Base-by-base conservation (phyloP, 805 yeast genomes). In the Ascoidea asiatica region DNA sequence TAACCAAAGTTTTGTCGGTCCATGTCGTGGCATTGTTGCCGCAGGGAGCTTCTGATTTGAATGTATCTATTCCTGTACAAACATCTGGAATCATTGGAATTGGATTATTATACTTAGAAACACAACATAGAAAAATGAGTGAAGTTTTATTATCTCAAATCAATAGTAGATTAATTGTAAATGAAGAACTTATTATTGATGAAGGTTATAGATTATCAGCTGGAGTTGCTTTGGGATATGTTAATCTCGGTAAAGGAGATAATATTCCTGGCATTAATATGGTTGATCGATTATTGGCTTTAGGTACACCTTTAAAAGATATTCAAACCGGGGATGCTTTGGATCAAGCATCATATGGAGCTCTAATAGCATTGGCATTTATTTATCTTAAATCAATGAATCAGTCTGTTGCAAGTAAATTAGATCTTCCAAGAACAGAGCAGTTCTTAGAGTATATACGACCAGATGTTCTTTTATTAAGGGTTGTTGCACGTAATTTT, bases 11-110 rank as follows among this genome's bases (percentile, higher is more conserved):
- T 0, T 64, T 92, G 38, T 81, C 95, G 5, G 96, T 92, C 17
- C 98, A 92, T 60, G 85, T 92, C 13, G 88, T 83, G 13, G 96
- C 97, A 0, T 63, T 92, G 33, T 65, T 94, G 21, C 99, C 99
- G 0, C 76, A 75, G 11, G 97, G 97, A 0, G 88, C 97, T 0
- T 82, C 81, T 40, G 95, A 88, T 58, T 68, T 92, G 53, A 86
- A 90, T 58, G 95, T 94, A 5, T 75, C 85, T 2, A 64, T 77
- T 1, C 70, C 78, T 8, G 95, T 90, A 5, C 97, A 92, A 58
- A 77, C 95, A 0, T 95, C 97, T 0, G 97, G 97, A 0, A 59
- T 90, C 22, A 65, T 92, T 42, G 96, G 97, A 0, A 76, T 92
- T 45, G 99, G 98, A 0, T 64, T 94, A 44, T 65, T 94, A 5